Conservation (phyloP, 2,329 filamentous ascomycete species). For the Pseudogymnoascus sp. region DNA sequence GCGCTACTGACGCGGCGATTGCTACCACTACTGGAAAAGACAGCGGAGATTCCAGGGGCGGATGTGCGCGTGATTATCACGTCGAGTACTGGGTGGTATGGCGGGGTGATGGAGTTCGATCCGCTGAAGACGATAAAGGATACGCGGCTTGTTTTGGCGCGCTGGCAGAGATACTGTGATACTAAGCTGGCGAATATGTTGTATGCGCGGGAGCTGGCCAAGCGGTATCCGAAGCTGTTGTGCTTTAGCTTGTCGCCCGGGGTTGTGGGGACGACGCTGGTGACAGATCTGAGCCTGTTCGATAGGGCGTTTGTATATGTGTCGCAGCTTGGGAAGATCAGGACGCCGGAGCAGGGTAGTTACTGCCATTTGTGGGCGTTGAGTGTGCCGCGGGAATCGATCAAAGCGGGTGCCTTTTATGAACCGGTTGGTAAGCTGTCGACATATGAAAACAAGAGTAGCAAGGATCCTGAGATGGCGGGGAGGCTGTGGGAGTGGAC, state of each 20-base stretch:
- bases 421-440: conserved; percentile 28
- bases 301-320: conserved; percentile 8
- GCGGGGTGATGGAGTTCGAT: conserved; percentile 26
- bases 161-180: conserved; percentile 35
- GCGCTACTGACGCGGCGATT: conserved; percentile 37
- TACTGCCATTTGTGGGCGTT: conserved; percentile 36
- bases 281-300: not conserved
- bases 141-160: conserved; percentile 18
- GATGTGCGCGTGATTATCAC: conserved; percentile 20
- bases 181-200: conserved; percentile 42
- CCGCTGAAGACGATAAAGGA: conserved; percentile 23
- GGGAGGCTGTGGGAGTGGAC: conserved; percentile 32
- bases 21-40: conserved; percentile 27
- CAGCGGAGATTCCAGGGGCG: conserved; percentile 14
- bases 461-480: conserved; percentile 25
- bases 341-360: conserved; percentile 30
- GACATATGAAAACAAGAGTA: not conserved
- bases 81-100: conserved; percentile 13
- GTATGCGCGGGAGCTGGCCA: conserved; percentile 34
- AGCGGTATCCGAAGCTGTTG: conserved; percentile 31
- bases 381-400: conserved; percentile 23
- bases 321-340: not conserved
- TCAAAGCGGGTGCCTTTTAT: conserved; percentile 32
- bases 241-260: conserved; percentile 36
- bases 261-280: conserved; percentile 32